phyloP scores from a whole-genome alignment of 768 basidiomycete species.

The Vishniacozyma victoriae region DNA sequence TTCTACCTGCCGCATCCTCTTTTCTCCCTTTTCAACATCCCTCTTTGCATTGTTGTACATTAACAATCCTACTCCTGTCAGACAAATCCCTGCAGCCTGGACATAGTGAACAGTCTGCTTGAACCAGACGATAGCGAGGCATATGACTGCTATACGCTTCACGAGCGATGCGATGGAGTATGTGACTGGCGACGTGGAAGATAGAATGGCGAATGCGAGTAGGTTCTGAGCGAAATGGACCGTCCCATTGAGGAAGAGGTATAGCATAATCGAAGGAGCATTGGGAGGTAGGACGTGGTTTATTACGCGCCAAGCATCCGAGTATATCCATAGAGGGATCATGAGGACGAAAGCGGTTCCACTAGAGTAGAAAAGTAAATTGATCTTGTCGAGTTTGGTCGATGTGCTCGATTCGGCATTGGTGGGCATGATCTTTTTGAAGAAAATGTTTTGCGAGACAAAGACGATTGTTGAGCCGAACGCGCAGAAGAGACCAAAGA shows the following conservation, averaged over 20 bases:
- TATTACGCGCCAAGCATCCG: conserved; percentile 63
- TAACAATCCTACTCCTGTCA: conserved; percentile 86
- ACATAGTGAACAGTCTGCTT: conserved; percentile 74
- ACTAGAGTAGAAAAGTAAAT: conserved; percentile 88
- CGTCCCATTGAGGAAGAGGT: conserved; percentile 88
- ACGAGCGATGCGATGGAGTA: conserved; percentile 97
- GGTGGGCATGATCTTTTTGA: conserved; percentile 93
- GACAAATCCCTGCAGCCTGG: conserved; percentile 79
- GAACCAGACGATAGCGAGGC: conserved; percentile 97
- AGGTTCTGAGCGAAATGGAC: conserved; percentile 97
- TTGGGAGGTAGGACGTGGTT: conserved; percentile 28
- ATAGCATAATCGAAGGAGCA: conserved; percentile 64
- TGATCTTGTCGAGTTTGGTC: conserved; percentile 86
- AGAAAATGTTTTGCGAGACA: conserved; percentile 96
- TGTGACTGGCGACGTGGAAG: conserved; percentile 93
- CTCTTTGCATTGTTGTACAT: conserved; percentile 93
- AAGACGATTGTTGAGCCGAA: conserved; percentile 96
- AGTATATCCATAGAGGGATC: conserved; percentile 91
- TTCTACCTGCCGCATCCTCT: conserved; percentile 59
- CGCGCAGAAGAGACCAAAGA: conserved; percentile 82
- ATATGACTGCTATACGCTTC: conserved; percentile 97
- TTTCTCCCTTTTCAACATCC: conserved; percentile 89
- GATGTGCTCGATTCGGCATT: conserved; percentile 24
- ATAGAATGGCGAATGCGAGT: conserved; percentile 92
- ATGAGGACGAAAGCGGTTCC: conserved; percentile 90